Evolutionary conservation across 2,329 filamentous ascomycete genomes (phyloP), one percentile per base, ranked within the genome.

Genomic region (Arthrobotrys conoides): DNA sequence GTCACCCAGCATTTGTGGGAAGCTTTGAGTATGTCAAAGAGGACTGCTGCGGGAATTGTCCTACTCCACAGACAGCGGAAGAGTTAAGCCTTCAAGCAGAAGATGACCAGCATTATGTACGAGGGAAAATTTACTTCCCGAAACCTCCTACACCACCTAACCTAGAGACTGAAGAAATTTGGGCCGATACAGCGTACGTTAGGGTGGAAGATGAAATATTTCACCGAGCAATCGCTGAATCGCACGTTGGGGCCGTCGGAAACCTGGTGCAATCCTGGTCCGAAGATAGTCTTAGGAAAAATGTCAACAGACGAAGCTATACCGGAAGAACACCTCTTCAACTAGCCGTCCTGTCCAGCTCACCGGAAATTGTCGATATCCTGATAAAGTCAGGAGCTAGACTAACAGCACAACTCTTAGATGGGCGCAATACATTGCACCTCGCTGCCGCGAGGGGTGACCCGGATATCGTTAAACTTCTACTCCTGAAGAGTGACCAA

Each of bases 31-130:
- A 96, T 84, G 88, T 96, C 5, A 88, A 94, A 67, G 86, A 89
- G 30, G 93, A 96, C 83, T 96, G 93, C 83, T 97, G 93, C 83
- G 93, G 92, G 6, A 90, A 86, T 80, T 97, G 93, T 81, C 93
- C 93, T 0, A 84, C 87, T 53, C 89, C 93, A 0, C 83, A 86
- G 3, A 94, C 91, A 0, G 86, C 89, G 0, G 91, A 94, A 81
- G 93, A 96, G 80, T 87, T 90, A 36, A 89, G 93, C 76, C 84
- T 92, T 1, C 89, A 90, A 0, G 88, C 91, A 81, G 89, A 92
- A 81, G 93, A 96, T 82, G 87, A 86, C 70, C 92, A 93, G 83
- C n/a, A 27, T 12, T 95, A 93, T 82, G 89, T 96, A n/a, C 92
- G 90, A 1, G 93, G 93, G 8, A 87, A 88, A 6, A 86, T 87